Percentiles rank a stretch among this genome's conserved stretches.
Evolutionary conservation across 768 basidiomycete genomes (phyloP).

Genomic region (Epithele typhae): DNA sequence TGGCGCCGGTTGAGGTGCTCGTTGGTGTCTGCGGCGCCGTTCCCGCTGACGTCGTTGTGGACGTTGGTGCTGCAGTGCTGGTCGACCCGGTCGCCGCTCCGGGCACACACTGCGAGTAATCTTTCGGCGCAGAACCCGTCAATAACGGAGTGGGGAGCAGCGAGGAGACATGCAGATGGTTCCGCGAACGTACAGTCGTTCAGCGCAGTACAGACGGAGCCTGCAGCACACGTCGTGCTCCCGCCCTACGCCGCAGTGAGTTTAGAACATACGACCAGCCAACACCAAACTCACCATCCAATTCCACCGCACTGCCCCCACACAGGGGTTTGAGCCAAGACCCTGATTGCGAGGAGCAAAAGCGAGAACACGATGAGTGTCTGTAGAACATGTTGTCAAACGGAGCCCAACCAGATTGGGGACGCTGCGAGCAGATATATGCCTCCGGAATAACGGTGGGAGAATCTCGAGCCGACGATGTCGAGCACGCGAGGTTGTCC

Average conservation of each 20-base stretch:
- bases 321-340: conserved; percentile 18
- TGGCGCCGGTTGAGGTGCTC: conserved; percentile 20
- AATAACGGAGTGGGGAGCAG: conserved; percentile 2
- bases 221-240: conserved; percentile 21
- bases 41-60: conserved; percentile 26
- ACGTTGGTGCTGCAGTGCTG: conserved; percentile 14
- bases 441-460: conserved; percentile 10
- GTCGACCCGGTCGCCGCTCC: conserved; percentile 20
- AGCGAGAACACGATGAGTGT: neutral
- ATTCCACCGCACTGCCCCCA: conserved; percentile 26
- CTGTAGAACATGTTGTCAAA: conserved; percentile 3
- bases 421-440: conserved; percentile 6
- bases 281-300: conserved; percentile 19
- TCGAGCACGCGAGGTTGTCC: conserved; percentile 12
- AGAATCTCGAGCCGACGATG: conserved; percentile 7
- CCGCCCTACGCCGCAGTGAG: conserved; percentile 16
- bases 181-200: conserved; percentile 18
- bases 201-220: conserved; percentile 18
- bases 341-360: conserved; percentile 10
- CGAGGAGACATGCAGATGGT: neutral
- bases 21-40: conserved; percentile 30
- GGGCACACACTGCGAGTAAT: conserved; percentile 53
- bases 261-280: neutral
- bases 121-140: conserved; percentile 23
- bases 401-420: no score